These are phyloP conservation scores for Tylopilus intermedius DNA, from an alignment of 768 basidiomycete species.

Conservation along the genomic window DNA sequence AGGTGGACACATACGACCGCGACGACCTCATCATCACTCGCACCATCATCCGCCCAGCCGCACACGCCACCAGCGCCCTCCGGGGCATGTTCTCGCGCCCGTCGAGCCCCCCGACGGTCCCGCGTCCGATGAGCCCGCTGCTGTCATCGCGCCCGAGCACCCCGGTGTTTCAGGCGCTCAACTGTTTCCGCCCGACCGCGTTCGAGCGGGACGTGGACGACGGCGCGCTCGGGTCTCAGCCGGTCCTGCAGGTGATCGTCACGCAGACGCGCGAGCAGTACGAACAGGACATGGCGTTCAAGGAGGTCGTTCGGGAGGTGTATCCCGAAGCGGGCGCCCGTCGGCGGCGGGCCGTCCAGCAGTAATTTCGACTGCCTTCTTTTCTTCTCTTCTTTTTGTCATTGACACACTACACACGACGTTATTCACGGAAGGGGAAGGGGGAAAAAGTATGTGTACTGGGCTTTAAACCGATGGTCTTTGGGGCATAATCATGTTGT, in stretches of 20 bases:
- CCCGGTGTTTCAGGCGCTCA: constrained; percentile 25
- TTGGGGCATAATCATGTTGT: constrained; percentile 11
- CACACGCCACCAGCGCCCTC: constrained; percentile 19
- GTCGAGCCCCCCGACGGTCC: constrained; percentile 27
- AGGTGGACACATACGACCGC: constrained; percentile 24
- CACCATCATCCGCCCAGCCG: constrained; percentile 34
- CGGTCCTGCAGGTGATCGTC: constrained; percentile 31
- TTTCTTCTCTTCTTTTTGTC: not conserved
- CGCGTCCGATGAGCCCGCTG: constrained; percentile 24
- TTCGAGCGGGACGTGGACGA: constrained; percentile 32
- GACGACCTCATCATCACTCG: constrained; percentile 34
- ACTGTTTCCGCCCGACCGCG: constrained; percentile 31
- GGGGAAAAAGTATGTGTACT: constrained; percentile 16
- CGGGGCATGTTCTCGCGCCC: constrained; percentile 28
- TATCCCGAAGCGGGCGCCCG: constrained; percentile 24
- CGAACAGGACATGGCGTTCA: constrained; percentile 31
- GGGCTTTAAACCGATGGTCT: not conserved
- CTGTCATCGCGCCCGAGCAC: constrained; percentile 17
- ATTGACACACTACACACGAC: not conserved
- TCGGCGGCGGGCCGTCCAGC: constrained; percentile 12
- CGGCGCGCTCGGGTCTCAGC: constrained; percentile 10
- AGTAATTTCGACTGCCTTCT: not conserved
- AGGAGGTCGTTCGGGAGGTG: constrained; percentile 25
- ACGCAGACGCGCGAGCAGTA: constrained; percentile 32
- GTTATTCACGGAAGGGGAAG: not conserved